Evolutionary conservation across 202 grass and related monocot species (phyloP).

Genomic region (Cymbopogon flexuosus): DNA sequence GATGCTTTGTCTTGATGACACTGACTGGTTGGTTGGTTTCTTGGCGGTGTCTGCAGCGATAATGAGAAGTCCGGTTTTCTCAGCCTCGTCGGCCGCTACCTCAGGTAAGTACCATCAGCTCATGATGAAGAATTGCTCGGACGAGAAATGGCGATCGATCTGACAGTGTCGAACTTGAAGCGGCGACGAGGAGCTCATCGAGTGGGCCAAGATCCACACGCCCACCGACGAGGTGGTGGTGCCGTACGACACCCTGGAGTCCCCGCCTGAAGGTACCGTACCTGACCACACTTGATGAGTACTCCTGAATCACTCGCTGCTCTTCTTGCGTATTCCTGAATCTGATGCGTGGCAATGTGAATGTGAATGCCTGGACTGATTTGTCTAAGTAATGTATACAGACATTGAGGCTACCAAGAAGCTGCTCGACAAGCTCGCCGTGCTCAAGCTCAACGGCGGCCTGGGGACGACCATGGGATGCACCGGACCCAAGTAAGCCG

Average conservation of each 20-base stretch:
- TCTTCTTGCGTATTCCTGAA: background rate
- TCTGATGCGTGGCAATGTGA: background rate
- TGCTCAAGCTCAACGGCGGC: conserved; percentile 94
- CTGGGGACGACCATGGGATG: conserved; percentile 92
- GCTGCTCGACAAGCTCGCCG: conserved; percentile 83
- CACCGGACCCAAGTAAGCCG: conserved; percentile 76
- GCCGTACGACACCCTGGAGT: conserved; percentile 66
- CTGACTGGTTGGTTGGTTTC: background rate
- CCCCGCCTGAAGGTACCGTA: conserved; percentile 44
- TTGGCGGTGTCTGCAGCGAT: conserved; percentile 37
- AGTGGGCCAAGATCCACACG: conserved; percentile 89
- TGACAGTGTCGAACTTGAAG: conserved; percentile 23
- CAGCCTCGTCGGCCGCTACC: conserved; percentile 72
- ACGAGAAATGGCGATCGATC: background rate
- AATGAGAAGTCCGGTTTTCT: conserved; percentile 86
- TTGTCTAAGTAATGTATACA: background rate
- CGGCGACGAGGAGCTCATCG: conserved; percentile 68
- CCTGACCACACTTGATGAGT: too few relatives aligned
- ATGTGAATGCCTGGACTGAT: background rate
- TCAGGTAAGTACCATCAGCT: conserved; percentile 44
- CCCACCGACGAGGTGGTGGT: conserved; percentile 84
- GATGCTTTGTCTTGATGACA: background rate
- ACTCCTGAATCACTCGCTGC: too few relatives aligned
- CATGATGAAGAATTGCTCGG: background rate
- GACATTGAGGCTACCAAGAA: conserved; percentile 66